Base-by-base conservation (phyloP, 140 eudicot genomes). In the Senecio squalidus region DNA sequence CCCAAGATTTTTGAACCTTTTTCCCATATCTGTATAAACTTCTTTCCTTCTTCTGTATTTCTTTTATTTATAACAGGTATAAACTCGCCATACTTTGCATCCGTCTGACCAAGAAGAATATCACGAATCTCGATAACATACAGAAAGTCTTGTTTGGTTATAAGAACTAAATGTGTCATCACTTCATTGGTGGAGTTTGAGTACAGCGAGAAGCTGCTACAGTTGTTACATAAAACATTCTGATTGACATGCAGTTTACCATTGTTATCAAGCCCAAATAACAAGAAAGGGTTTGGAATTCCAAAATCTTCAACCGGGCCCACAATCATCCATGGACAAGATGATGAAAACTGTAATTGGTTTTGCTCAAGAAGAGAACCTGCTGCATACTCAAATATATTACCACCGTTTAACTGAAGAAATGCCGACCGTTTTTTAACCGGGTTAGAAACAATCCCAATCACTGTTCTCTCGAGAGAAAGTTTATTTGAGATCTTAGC, bases 261-360 rank as follows among this genome's bases (percentile, higher is more conserved):
- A 58, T 30, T 69, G 65, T 83, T 80, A 64, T 86, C 96, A 16
- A 91, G 86, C 59, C 98, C 98, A 11, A 86, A 80, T 45, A 91
- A 34, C 69, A 91, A 51, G 62, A 71, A 51, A 15, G 92, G 76
- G 25, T 54, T 55, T 20, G 69, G 56, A 4, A 38, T 52, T 20
- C 74, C 83, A 51, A 22, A 60, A 60, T 68, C 78, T 58, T 58
- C 81, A 43, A 81, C 59, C 15, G 52, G 26, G 49, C 70, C 84
- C 72, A 78, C 74, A 58, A 58, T 60, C 96, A 84, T 91, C 86
- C 80, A 83, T 10, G 96, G 96, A 73, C 98, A 91, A 51, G 92
- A 77, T 67, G 88, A 67, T 33, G 81, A 60, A 51, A 91, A 85
- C 33, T 64, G 57, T 76, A 91, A 45, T 60, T 66, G 67, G 13